phyloP scores from a whole-genome alignment of 2,329 filamentous ascomycete species.

The Orbilia ellipsospora region DNA sequence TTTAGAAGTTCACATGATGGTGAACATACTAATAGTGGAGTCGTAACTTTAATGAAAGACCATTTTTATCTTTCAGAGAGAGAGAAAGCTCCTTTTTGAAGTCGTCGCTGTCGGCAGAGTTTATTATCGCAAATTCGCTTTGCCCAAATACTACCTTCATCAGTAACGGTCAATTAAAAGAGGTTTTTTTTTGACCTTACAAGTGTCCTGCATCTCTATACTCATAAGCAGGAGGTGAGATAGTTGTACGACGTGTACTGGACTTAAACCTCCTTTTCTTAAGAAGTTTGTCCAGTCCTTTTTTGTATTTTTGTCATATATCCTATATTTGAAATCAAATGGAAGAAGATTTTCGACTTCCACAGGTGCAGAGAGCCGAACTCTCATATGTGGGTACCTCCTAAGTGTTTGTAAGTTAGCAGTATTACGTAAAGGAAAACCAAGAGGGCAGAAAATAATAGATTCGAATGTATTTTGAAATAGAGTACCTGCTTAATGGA shows the following conservation, averaged over 20 bases:
- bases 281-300: slow-evolving; percentile 99
- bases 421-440: too few relatives aligned
- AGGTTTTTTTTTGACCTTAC: slow-evolving; percentile 65
- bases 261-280: slow-evolving; percentile 94
- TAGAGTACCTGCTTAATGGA: slow-evolving; percentile 76
- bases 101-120: slow-evolving; percentile 85
- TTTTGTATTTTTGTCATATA: slow-evolving; percentile 98
- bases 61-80: slow-evolving; percentile 84
- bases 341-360: slow-evolving; percentile 94
- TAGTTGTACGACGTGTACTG: slow-evolving; percentile 95
- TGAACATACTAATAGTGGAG: slow-evolving; percentile 81
- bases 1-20: neutral
- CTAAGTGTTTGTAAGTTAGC: slow-evolving; percentile 64
- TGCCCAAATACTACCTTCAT: slow-evolving; percentile 42
- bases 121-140: slow-evolving; percentile 97
- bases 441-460: neutral
- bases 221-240: slow-evolving; percentile 93
- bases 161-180: neutral
- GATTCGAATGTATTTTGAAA: neutral
- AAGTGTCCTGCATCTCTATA: slow-evolving; percentile 93
- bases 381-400: slow-evolving; percentile 91
- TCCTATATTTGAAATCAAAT: slow-evolving; percentile 98
- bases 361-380: slow-evolving; percentile 90
- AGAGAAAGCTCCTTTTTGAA: slow-evolving; percentile 85
- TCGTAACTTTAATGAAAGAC: slow-evolving; percentile 80